Evolutionary conservation across 192 early-diverging fungal species (phyloP), one percentile per base, ranked within the genome.

Genomic region (Linnemannia hyalina): DNA sequence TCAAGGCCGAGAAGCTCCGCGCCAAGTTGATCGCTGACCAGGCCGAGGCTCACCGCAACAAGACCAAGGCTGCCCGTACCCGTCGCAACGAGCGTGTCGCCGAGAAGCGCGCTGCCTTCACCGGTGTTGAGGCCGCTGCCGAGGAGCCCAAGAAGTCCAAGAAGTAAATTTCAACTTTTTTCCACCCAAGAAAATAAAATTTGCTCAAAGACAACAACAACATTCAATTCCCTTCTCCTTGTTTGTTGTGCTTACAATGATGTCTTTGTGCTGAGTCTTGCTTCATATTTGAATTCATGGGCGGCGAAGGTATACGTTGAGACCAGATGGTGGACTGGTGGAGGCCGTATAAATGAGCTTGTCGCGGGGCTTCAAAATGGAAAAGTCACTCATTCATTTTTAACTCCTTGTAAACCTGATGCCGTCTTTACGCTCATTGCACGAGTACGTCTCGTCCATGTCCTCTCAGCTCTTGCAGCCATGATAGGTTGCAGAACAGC

Each of bases 1-100:
- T 95, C 88, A 99, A 99, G 96, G 97, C 98, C 70, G 97, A 99
- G 93, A 97, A 98, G 91, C 91, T 95, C 79, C 96, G 98, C 93
- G 92, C 94, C 82, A 96, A 97, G 95, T 82, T 94, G 77, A 92
- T 99, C 77, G 93, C 94, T 88, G 97, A 99, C 92, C 98, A 99
- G 94, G 96, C 98, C 74, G 98, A 98, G 92, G 98, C 97, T 86
- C 98, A 98, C 94, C 97, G 97, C 87, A 92, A 90, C 91, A 97
- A 97, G 93, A 94, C 95, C 92, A 97, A 97, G 94, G 97, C 97
- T 83, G 95, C 97, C 75, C 96, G 98, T 85, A 96, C 97, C 86
- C 97, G 98, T 90, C 96, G 97, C 90, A 92, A 92, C 75, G 90
- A 93, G 88, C 94, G 98, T 79, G 84, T 95, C 77, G 94, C 94